phyloP scores from a whole-genome alignment of 441 rosid species.

The Aleurites moluccanus region DNA sequence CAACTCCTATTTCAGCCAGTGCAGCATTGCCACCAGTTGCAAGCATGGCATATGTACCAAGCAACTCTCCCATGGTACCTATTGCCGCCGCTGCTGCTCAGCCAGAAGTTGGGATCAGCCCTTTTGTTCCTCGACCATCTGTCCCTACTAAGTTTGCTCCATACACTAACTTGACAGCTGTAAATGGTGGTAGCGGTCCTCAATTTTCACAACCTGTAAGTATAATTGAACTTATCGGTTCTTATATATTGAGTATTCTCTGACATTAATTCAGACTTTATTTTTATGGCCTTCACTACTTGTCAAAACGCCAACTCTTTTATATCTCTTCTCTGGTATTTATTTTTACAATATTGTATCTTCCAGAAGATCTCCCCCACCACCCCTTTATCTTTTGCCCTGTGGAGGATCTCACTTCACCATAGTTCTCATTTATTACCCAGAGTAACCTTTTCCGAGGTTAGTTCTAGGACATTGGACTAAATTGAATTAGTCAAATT shows the following conservation, averaged over 20 bases:
- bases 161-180: slow-evolving; percentile 46
- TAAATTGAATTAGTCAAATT: background rate
- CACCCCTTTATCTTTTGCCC: background rate
- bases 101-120: slow-evolving; percentile 51
- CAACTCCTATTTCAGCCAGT: slow-evolving; percentile 44
- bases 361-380: background rate
- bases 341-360: background rate
- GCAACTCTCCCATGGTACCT: slow-evolving; percentile 46
- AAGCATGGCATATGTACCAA: slow-evolving; percentile 54
- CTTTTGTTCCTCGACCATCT: slow-evolving; percentile 49
- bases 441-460: background rate
- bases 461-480: slow-evolving; percentile 1
- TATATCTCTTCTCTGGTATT: background rate
- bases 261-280: background rate
- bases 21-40: slow-evolving; percentile 44
- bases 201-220: slow-evolving; percentile 66
- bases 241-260: background rate
- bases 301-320: background rate
- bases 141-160: slow-evolving; percentile 57
- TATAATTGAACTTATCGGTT: slow-evolving; percentile 19
- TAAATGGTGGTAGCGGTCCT: slow-evolving; percentile 42
- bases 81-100: slow-evolving; percentile 46
- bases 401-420: background rate
- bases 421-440: background rate
- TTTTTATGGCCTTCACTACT: background rate